phyloP scores from a whole-genome alignment of 73 alveolate species.

The Paramecium bursaria region DNA sequence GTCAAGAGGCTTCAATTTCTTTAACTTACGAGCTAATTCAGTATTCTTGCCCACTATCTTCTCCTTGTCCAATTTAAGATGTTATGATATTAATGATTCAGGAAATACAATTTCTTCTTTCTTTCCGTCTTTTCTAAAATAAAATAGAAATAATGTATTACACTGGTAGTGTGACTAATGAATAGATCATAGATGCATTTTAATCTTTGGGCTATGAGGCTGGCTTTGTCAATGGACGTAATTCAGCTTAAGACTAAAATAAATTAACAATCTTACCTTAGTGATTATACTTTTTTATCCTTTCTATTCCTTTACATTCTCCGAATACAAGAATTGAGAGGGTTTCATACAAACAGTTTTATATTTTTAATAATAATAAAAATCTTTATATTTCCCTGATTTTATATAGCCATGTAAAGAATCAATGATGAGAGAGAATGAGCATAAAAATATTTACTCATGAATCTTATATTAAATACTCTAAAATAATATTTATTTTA shows the following conservation, averaged over 20 bases:
- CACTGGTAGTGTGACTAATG: constrained; percentile 52
- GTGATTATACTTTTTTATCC: constrained; percentile 23
- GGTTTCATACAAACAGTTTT: constrained; percentile 60
- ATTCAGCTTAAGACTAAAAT: constrained; percentile 38
- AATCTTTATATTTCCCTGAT: constrained; percentile 27
- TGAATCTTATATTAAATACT: too few species aligned
- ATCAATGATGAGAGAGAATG: too few species aligned
- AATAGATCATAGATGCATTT: constrained; percentile 44
- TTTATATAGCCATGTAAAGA: too few species aligned
- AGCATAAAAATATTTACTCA: too few species aligned
- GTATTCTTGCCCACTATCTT: background rate
- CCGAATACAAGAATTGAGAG: constrained; percentile 55
- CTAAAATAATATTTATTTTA: too few species aligned
- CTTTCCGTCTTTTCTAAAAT: constrained; percentile 28
- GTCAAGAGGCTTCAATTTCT: constrained; percentile 15
- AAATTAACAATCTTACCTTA: background rate
- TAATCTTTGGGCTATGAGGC: constrained; percentile 43
- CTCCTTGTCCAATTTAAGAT: background rate
- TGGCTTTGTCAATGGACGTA: constrained; percentile 56
- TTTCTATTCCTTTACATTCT: constrained; percentile 35
- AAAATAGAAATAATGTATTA: background rate
- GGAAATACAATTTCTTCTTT: constrained; percentile 1
- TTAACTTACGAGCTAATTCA: constrained; percentile 22
- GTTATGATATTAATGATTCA: background rate
- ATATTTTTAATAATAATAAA: constrained; percentile 44